phyloP scores from a whole-genome alignment of 805 yeast species.

The Candida silvatica region DNA sequence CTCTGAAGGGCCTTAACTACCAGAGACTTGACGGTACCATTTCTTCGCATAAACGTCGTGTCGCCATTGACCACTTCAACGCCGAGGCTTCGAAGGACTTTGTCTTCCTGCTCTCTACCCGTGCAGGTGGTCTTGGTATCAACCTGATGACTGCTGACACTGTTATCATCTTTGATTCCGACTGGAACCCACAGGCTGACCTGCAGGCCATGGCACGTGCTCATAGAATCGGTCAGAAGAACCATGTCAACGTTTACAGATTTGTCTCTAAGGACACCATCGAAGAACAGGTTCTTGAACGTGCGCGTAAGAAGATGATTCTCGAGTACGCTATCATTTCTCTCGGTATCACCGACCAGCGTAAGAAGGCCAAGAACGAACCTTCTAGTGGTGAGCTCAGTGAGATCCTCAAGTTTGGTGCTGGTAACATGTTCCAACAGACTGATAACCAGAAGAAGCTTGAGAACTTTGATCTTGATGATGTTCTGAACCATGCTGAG shows the following conservation, averaged over 20 bases:
- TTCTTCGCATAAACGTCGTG: conserved; percentile 87
- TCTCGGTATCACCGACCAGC: conserved; percentile 81
- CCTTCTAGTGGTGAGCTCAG: conserved; percentile 81
- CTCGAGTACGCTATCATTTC: conserved; percentile 96
- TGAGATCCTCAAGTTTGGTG: conserved; percentile 95
- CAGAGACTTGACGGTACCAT: conserved; percentile 96
- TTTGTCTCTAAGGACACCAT: conserved; percentile 98
- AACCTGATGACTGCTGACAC: conserved; percentile 99
- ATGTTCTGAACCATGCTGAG: conserved; percentile 93
- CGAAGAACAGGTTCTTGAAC: conserved; percentile 93
- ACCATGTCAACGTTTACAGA: conserved; percentile 94
- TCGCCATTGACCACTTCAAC: conserved; percentile 94
- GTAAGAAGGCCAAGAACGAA: conserved; percentile 48
- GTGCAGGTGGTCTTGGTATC: conserved; percentile 99
- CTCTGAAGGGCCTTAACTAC: conserved; percentile 78
- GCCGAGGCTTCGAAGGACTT: conserved; percentile 90
- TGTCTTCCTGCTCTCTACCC: conserved; percentile 80
- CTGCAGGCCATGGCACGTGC: conserved; percentile 99
- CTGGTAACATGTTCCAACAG: conserved; percentile 97
- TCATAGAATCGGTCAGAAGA: conserved; percentile 98
- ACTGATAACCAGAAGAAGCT: conserved; percentile 87
- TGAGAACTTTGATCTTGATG: conserved; percentile 92
- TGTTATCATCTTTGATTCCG: conserved; percentile 94
- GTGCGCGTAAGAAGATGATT: conserved; percentile 97
- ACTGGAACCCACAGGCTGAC: conserved; percentile 99